Conservation (phyloP, 208 protist genomes). For the Leishmania guyanensis region DNA sequence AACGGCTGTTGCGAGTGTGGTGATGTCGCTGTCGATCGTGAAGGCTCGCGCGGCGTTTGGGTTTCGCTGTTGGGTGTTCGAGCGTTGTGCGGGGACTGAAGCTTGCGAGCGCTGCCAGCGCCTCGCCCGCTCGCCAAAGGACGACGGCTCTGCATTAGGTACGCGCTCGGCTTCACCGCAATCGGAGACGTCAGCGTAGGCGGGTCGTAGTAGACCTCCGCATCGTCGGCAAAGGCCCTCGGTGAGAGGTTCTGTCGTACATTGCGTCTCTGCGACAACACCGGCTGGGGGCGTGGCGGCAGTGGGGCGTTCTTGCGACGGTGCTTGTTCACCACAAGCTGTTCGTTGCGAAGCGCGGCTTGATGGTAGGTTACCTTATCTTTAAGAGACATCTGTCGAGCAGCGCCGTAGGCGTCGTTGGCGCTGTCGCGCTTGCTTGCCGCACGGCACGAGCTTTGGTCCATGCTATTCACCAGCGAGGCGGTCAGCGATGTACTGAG, state of each 20-base stretch:
- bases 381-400: conserved; percentile 33
- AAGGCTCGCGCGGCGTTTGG: conserved; percentile 19
- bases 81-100: conserved; percentile 15
- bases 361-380: conserved; percentile 60
- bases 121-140: not conserved
- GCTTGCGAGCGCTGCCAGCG: not conserved
- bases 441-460: not conserved
- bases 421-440: not conserved
- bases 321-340: conserved; percentile 47
- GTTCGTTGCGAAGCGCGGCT: conserved; percentile 54
- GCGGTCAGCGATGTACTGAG: not conserved
- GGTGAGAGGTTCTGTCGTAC: not conserved
- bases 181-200: conserved; percentile 28
- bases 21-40: conserved; percentile 14
- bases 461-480: not conserved
- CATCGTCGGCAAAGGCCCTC: conserved; percentile 20
- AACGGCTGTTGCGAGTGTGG: not conserved
- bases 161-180: conserved; percentile 34
- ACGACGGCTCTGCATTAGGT: conserved; percentile 28
- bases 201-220: conserved; percentile 27
- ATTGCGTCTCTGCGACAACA: not conserved
- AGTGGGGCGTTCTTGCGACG: conserved; percentile 49
- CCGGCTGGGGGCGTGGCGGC: conserved; percentile 32
- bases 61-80: conserved; percentile 5
- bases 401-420: not conserved